Evolutionary conservation across 2,329 filamentous ascomycete genomes (phyloP).

Genomic region (Fusarium sp.): DNA sequence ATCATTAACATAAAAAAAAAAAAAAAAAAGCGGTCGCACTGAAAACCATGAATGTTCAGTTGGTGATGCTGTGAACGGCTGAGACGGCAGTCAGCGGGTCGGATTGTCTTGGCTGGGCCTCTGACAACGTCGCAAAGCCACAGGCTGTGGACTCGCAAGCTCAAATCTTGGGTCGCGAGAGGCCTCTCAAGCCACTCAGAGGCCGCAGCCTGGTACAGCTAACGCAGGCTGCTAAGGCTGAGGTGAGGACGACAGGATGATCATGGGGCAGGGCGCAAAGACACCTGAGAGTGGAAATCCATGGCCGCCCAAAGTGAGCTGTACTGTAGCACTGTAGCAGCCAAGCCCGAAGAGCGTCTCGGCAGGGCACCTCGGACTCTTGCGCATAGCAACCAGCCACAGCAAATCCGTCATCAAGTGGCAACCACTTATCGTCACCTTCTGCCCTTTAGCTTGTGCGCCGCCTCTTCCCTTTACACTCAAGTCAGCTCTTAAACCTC

Average conservation of each 20-base stretch:
- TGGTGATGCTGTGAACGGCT: not conserved
- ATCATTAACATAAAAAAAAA: not conserved
- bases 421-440: slow-evolving; percentile 33
- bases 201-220: not conserved
- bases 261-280: not conserved
- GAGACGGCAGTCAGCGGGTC: slow-evolving; percentile 9
- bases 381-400: slow-evolving; percentile 34
- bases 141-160: slow-evolving; percentile 20
- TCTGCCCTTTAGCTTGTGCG: slow-evolving; percentile 17
- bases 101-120: not conserved
- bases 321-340: slow-evolving; percentile 11
- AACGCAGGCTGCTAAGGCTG: slow-evolving; percentile 12
- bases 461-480: slow-evolving; percentile 12
- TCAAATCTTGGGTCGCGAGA: slow-evolving; percentile 10
- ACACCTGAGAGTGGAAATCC: slow-evolving; percentile 25
- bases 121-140: slow-evolving; percentile 19
- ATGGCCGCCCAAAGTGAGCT: not conserved
- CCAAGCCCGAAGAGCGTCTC: not conserved
- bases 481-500: slow-evolving; percentile 24
- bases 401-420: slow-evolving; percentile 43
- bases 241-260: not conserved
- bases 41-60: not conserved
- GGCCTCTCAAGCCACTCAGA: slow-evolving; percentile 26
- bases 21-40: not conserved
- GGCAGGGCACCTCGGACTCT: not conserved